Evolutionary conservation across 805 yeast genomes (phyloP).

Genomic region (Ogataea saltuana): DNA sequence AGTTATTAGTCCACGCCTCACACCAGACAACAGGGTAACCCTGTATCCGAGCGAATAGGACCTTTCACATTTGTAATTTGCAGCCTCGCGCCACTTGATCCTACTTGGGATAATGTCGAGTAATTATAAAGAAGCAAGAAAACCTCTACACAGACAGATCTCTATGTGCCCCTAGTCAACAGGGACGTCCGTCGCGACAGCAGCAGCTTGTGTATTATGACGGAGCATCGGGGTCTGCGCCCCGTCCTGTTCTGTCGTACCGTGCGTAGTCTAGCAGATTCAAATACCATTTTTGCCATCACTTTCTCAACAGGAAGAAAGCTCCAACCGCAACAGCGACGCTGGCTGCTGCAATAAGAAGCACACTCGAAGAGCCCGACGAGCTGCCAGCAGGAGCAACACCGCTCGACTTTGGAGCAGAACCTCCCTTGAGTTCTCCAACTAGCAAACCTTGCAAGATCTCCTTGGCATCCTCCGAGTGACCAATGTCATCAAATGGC

Average conservation of each 20-base stretch:
- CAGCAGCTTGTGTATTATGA: slow-evolving; percentile 1
- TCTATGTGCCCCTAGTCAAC: slow-evolving; percentile 7
- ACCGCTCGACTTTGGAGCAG: slow-evolving; percentile 45
- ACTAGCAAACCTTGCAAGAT: slow-evolving; percentile 65
- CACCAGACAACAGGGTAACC: slow-evolving; percentile 6
- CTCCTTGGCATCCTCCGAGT: slow-evolving; percentile 93
- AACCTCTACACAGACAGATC: slow-evolving; percentile 7
- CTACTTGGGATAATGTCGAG: slow-evolving; percentile 3
- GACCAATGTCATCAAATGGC: slow-evolving; percentile 88
- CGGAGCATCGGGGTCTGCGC: too few species aligned
- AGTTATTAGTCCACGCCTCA: too few species aligned
- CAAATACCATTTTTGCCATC: too few species aligned
- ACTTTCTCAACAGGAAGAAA: slow-evolving; percentile 36
- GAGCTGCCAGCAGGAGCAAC: slow-evolving; percentile 20
- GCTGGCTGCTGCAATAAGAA: slow-evolving; percentile 37
- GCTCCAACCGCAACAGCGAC: slow-evolving; percentile 44
- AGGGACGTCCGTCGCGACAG: neutral
- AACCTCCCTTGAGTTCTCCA: slow-evolving; percentile 75
- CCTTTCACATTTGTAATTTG: slow-evolving; percentile 2
- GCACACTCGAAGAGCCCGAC: slow-evolving; percentile 18
- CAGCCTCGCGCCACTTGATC: slow-evolving; percentile 3
- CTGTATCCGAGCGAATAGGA: slow-evolving; percentile 2
- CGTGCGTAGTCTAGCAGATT: neutral
- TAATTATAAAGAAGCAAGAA: slow-evolving; percentile 4
- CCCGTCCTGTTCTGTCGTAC: too few species aligned